Percentiles rank a stretch among this genome's conserved stretches.
phyloP scores from a whole-genome alignment of 2,329 filamentous ascomycete species.

The Ophiostoma novo-ulmi region DNA sequence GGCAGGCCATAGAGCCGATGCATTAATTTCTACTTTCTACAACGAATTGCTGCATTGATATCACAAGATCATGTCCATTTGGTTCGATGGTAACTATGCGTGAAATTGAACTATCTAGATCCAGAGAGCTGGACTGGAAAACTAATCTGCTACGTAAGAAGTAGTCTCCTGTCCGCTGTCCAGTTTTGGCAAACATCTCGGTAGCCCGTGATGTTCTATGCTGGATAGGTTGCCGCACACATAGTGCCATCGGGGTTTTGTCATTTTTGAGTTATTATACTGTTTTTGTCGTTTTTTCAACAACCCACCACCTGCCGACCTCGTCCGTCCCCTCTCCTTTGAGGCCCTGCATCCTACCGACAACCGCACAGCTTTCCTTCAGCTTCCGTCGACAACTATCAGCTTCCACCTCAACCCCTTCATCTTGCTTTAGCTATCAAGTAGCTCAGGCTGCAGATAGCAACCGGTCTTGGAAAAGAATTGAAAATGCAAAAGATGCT shows the following conservation, averaged over 20 bases:
- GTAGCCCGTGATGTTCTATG: neutral
- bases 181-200: neutral
- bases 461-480: neutral
- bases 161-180: neutral
- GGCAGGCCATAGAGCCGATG: too few relatives aligned
- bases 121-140: neutral
- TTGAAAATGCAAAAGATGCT: constrained; percentile 1
- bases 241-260: constrained; percentile 20
- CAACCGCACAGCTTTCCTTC: neutral
- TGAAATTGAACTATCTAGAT: neutral
- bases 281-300: constrained; percentile 11
- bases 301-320: neutral
- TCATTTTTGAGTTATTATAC: constrained; percentile 11
- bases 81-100: constrained; percentile 5
- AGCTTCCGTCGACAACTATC: neutral
- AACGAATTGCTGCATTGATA: neutral
- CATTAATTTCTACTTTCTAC: neutral
- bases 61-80: neutral
- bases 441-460: neutral
- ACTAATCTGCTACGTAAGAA: neutral
- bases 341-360: constrained; percentile 4
- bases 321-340: neutral
- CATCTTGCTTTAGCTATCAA: neutral
- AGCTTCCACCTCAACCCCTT: neutral
- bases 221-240: neutral